phyloP scores from a whole-genome alignment of 2,329 filamentous ascomycete genomes.

The Penicillium sp. region DNA sequence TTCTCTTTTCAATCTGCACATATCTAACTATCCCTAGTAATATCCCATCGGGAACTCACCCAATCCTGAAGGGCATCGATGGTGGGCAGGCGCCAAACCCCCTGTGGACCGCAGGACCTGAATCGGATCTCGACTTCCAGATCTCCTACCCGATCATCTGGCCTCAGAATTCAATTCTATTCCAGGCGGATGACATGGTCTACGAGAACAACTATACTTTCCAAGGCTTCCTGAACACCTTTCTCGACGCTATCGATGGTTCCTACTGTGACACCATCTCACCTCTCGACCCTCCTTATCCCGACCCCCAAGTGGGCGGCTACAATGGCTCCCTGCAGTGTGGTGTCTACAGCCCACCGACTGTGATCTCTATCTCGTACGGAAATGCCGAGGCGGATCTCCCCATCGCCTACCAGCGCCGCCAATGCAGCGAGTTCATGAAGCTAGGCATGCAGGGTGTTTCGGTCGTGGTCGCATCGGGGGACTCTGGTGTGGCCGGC shows the following conservation, averaged over 20 bases:
- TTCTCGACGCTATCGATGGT: constrained; percentile 50
- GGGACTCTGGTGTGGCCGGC: constrained; percentile 46
- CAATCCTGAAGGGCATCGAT: constrained; percentile 40
- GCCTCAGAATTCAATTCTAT: constrained; percentile 49
- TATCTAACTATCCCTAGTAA: constrained; percentile 20
- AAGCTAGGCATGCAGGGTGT: constrained; percentile 52
- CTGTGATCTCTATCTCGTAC: constrained; percentile 40
- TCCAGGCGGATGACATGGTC: constrained; percentile 45
- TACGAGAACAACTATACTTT: constrained; percentile 42
- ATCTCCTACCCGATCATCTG: constrained; percentile 50
- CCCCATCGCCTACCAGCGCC: constrained; percentile 36
- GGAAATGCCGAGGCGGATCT: constrained; percentile 33
- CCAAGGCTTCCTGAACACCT: constrained; percentile 46
- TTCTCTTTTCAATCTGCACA: too few relatives aligned
- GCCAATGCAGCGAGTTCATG: constrained; percentile 47
- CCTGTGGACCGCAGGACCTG: constrained; percentile 32
- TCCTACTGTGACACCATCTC: constrained; percentile 49
- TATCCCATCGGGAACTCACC: constrained; percentile 42
- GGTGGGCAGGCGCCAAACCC: constrained; percentile 38
- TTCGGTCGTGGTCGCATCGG: constrained; percentile 47
- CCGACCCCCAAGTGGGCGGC: constrained; percentile 37
- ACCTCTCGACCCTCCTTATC: constrained; percentile 45
- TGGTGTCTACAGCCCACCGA: constrained; percentile 42
- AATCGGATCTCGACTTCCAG: constrained; percentile 48
- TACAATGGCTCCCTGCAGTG: constrained; percentile 46